Conservation (phyloP, 805 yeast species). For the Yarrowia sp. region DNA sequence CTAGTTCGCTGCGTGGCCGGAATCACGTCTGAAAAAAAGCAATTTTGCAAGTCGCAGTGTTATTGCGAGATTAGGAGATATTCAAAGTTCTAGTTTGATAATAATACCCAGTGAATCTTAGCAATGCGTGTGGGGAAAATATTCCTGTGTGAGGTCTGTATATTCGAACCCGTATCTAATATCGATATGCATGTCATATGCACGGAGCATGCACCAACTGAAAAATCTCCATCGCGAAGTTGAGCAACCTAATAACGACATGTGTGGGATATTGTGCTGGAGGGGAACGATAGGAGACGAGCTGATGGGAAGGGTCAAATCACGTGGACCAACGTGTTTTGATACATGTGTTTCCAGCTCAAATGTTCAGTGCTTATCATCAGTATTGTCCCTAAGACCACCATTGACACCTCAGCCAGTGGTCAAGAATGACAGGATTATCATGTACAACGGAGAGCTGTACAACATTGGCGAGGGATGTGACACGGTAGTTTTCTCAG, state of each 20-base stretch:
- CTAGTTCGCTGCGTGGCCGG: background rate
- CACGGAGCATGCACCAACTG: background rate
- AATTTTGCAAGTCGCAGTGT: background rate
- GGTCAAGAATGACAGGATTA: slow-evolving; percentile 35
- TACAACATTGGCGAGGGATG: slow-evolving; percentile 53
- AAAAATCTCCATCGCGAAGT: slow-evolving; percentile 1
- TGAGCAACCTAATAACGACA: background rate
- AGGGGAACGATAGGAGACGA: background rate
- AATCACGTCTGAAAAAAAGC: background rate
- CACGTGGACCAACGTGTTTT: slow-evolving; percentile 5
- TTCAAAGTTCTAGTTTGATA: background rate
- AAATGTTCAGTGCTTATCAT: slow-evolving; percentile 41
- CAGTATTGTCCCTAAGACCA: slow-evolving; percentile 74
- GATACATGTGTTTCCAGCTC: background rate
- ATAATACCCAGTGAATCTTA: too few relatives aligned
- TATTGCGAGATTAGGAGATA: slow-evolving; percentile 4
- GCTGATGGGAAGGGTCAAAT: background rate
- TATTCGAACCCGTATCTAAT: background rate
- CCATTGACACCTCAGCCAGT: slow-evolving; percentile 81
- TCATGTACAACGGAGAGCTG: slow-evolving; percentile 91
- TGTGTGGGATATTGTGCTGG: slow-evolving; percentile 17
- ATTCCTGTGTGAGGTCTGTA: too few relatives aligned
- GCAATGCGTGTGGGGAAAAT: too few relatives aligned
- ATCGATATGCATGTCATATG: background rate
- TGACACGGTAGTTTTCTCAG: slow-evolving; percentile 59